Evolutionary conservation across 805 yeast species (phyloP), one percentile per base, ranked within the genome.

Genomic region (Ogataea zsoltii): DNA sequence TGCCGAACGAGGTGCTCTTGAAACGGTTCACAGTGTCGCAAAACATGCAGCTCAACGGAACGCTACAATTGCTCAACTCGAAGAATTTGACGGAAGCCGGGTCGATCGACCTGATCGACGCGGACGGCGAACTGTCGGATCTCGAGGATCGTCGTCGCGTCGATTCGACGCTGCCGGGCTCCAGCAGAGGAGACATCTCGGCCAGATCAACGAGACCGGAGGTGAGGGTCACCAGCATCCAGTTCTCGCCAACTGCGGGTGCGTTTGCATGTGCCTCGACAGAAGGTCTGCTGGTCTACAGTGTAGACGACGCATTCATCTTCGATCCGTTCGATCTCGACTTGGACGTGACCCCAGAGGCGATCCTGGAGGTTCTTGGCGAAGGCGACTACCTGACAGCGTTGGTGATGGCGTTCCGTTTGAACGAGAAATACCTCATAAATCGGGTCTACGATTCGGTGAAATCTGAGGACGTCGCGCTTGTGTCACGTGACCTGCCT

Each of bases 291-390:
- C 70, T 90, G 45, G 72, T 94, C 1, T 94, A 79, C 63, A 84
- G 96, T 1, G 78, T 90, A 32, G 95, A 92, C 64, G 83, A 82
- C 40, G 70, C 79, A 10, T 67, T 84, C 40, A 69, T 83, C 23
- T 94, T 94, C 62, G 99, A 94, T 71, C 99, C 99, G 28, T 88
- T 88, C 62, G 98, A 94, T 64, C 75, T 94, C 61, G 98, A 92
- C 62, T 72, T 90, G 38, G 98, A 94, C 57, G 81, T 92, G 23
- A 94, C 99, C 0, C 95, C 96, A 1, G 86, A 80, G 37, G 70
- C 86, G 4, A 84, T 90, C 0, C 46, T 80, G 28, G 84, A 80
- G 44, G 76, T 81, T 6, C 68, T 91, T 33, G 54, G 68, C 7
- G 84, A 81, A 40, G 74, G 73, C 43, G 84, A 82, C 43, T 88